phyloP scores from a whole-genome alignment of 805 yeast genomes.

The Candida nitratophila region DNA sequence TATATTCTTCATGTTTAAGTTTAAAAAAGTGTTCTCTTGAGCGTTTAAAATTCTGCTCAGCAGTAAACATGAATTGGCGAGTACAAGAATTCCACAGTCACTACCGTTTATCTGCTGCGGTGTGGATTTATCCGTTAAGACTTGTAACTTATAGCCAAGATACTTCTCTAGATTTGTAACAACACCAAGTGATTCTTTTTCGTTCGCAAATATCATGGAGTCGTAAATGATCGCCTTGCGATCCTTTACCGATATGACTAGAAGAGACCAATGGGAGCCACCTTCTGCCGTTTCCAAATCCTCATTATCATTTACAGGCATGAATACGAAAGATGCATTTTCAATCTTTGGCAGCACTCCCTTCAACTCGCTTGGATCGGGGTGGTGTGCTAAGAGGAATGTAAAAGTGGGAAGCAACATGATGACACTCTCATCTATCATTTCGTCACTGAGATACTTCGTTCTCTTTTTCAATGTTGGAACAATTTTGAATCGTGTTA shows the following conservation, averaged over 20 bases:
- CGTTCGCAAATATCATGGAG: constrained; percentile 43
- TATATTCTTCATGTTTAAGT: constrained; percentile 33
- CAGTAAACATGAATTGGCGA: constrained; percentile 29
- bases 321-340: constrained; percentile 43
- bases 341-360: constrained; percentile 40
- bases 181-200: constrained; percentile 26
- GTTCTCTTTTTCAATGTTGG: constrained; percentile 22
- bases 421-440: constrained; percentile 26
- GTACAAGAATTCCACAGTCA: constrained; percentile 53
- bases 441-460: constrained; percentile 13
- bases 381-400: constrained; percentile 49
- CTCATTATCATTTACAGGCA: constrained; percentile 63
- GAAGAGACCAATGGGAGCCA: constrained; percentile 74
- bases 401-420: constrained; percentile 57
- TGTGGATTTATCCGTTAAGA: constrained; percentile 21
- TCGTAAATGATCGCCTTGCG: constrained; percentile 50
- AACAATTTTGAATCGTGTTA: constrained; percentile 28
- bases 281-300: constrained; percentile 53
- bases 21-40: constrained; percentile 23
- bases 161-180: constrained; percentile 23
- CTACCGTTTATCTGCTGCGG: constrained; percentile 62
- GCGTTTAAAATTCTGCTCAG: constrained; percentile 26
- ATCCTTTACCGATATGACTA: constrained; percentile 44
- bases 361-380: constrained; percentile 32
- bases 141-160: constrained; percentile 15